Conservation (phyloP, 257 asterid genomes). For the Solanum raphanifolium region DNA sequence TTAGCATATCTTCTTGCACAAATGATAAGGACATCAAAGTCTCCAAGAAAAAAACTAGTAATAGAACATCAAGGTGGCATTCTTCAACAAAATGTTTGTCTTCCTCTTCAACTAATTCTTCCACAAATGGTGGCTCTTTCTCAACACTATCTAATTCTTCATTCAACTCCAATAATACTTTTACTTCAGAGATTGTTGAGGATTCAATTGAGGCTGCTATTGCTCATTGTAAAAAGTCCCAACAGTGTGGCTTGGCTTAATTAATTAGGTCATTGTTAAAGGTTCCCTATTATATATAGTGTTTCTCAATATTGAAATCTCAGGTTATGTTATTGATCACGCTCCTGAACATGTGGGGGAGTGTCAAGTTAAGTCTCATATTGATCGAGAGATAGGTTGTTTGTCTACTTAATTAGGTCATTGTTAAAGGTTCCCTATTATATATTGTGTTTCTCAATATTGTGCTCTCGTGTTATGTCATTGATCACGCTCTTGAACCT, state of each 20-base stretch:
- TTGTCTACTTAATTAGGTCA: no score
- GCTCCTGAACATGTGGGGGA: no score
- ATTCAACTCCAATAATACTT: conserved; percentile 16
- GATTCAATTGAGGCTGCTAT: conserved; percentile 50
- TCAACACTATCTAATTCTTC: conserved; percentile 24
- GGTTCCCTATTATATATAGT: no score
- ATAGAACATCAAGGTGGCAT: neutral
- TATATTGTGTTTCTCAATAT: neutral
- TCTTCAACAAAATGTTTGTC: neutral
- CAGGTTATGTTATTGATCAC: no score
- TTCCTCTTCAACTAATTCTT: conserved; percentile 16
- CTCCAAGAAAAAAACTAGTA: neutral
- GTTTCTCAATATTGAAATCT: no score
- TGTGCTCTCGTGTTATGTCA: neutral
- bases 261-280: no score
- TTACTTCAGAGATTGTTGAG: conserved; percentile 12
- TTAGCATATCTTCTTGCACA: conserved; percentile 5
- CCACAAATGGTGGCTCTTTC: neutral
- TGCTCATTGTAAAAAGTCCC: conserved; percentile 54
- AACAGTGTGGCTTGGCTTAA: neutral
- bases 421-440: no score
- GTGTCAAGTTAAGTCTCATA: no score
- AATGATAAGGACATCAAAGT: neutral
- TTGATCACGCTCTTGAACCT: neutral
- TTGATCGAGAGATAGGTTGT: no score